These are phyloP conservation scores for Sporodiniella umbellata DNA, from an alignment of 371 early-diverging fungal species.

Conservation along the genomic window DNA sequence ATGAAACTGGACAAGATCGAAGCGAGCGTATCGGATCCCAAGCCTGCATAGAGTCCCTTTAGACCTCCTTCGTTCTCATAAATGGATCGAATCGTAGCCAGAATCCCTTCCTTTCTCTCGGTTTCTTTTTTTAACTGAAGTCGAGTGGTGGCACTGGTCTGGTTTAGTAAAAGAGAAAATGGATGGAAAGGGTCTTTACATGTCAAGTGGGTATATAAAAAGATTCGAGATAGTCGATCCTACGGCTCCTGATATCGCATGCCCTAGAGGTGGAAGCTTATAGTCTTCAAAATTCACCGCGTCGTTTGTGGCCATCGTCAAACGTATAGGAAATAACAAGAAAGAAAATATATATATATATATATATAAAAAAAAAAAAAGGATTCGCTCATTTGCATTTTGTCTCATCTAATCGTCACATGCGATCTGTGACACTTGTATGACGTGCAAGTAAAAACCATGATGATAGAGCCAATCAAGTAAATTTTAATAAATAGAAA, in stretches of 20 bases:
- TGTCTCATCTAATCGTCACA: not conserved
- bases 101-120: constrained; percentile 21
- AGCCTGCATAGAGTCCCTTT: constrained; percentile 51
- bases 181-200: constrained; percentile 22
- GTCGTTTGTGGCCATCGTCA: not conserved
- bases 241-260: constrained; percentile 60
- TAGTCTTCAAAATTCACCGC: constrained; percentile 49
- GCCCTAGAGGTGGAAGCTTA: constrained; percentile 57
- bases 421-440: not conserved
- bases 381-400: not conserved
- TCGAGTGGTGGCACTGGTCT: constrained; percentile 36
- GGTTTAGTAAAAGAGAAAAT: not conserved
- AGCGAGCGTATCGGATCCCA: constrained; percentile 55
- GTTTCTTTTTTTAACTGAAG: constrained; percentile 30
- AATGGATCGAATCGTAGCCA: constrained; percentile 42
- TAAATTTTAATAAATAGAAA: not conserved
- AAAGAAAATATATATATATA: not conserved
- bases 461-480: not conserved
- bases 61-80: constrained; percentile 52
- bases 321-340: not conserved
- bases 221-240: constrained; percentile 57
- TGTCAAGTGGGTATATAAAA: constrained; percentile 61
- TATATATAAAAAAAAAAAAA: not conserved
- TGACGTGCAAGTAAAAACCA: not conserved
- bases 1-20: constrained; percentile 58